Evolutionary conservation across 2,329 filamentous ascomycete genomes (phyloP), one percentile per base, ranked within the genome.

Genomic region (Arachnopeziza araneosa): DNA sequence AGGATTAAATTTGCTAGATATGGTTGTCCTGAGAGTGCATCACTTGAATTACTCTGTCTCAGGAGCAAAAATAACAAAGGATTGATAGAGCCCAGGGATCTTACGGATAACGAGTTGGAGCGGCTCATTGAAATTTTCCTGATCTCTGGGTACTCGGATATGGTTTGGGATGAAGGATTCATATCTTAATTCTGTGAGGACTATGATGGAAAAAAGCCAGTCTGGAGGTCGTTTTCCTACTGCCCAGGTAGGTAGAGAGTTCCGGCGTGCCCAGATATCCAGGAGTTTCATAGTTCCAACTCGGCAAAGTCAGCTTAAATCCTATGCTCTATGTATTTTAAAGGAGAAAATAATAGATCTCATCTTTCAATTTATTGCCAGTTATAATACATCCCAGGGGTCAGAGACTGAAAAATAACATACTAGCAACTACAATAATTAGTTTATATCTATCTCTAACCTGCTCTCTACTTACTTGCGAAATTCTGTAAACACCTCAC

Each of bases 161-260:
- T 72, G 69, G 60, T 77, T 77, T 55, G 75, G 75, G 0, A 70
- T 73, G 65, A 77, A 77, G 19, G 74, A 76, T 59, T 77, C 75
- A 63, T 76, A 77, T 55, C 75, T 73, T 10, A 77, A 66, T 63
- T 77, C 75, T 1, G 73, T 76, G 12, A 77, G 61, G 19, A 74
- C 58, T 12, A 76, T 67, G 17, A 77, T 64, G 1, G 73, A 67
- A 19, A 72, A 60, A 23, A 70, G 55, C 60, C 66, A 68, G 52
- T 70, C 67, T 12, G 69, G 60, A n/a, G 69, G 74, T 10, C 64
- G 64, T 9, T 64, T 64, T 9, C 66, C 61, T 26, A 67, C 67
- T 17, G 68, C 68, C 62, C 76, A 76, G 55, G 57, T 63, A 12
- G 74, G 75, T 12, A 74, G 65, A 12, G 66, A 61, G 55, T 74